These are phyloP conservation scores for Daldinia caldariorum DNA, from an alignment of 495 filamentous ascomycete species.

Conservation along the genomic window DNA sequence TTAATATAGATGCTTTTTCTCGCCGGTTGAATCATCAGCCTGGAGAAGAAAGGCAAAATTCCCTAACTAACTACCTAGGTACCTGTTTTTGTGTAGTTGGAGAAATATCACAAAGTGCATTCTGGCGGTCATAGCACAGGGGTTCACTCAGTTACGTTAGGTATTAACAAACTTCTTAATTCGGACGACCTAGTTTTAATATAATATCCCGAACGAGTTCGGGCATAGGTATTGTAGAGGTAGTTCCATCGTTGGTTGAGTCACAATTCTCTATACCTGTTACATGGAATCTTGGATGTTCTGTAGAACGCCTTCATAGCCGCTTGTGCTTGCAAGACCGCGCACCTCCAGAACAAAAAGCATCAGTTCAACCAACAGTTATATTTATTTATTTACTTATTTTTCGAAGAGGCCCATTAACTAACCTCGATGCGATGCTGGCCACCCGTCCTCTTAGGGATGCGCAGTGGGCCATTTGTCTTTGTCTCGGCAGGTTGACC, in stretches of 20 bases:
- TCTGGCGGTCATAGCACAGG: too few relatives aligned
- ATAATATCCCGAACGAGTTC: too few relatives aligned
- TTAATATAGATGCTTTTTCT: too few relatives aligned
- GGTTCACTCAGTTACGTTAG: too few relatives aligned
- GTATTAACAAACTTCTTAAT: too few relatives aligned
- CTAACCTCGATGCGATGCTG: constrained; percentile 30
- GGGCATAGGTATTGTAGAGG: neutral
- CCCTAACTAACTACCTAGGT: too few relatives aligned
- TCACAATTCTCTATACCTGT: constrained; percentile 14
- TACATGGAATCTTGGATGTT: constrained; percentile 7
- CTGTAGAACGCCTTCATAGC: constrained; percentile 8
- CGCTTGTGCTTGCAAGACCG: constrained; percentile 23
- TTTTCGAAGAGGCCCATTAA: constrained; percentile 17
- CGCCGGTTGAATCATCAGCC: too few relatives aligned
- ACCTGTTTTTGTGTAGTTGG: too few relatives aligned
- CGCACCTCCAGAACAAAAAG: neutral
- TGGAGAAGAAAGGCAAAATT: too few relatives aligned
- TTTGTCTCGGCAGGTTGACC: neutral
- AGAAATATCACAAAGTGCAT: too few relatives aligned
- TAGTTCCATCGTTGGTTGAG: constrained; percentile 2
- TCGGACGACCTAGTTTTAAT: too few relatives aligned
- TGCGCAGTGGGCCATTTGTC: constrained; percentile 25
- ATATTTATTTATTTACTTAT: too few relatives aligned
- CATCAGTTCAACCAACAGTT: neutral
- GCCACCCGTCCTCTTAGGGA: constrained; percentile 14